A percentile compares a stretch with the other conserved stretches of the same genome.
These are phyloP conservation scores for Gnomoniopsis sp. DNA, from an alignment of 2,329 filamentous ascomycete genomes.

Conservation along the genomic window DNA sequence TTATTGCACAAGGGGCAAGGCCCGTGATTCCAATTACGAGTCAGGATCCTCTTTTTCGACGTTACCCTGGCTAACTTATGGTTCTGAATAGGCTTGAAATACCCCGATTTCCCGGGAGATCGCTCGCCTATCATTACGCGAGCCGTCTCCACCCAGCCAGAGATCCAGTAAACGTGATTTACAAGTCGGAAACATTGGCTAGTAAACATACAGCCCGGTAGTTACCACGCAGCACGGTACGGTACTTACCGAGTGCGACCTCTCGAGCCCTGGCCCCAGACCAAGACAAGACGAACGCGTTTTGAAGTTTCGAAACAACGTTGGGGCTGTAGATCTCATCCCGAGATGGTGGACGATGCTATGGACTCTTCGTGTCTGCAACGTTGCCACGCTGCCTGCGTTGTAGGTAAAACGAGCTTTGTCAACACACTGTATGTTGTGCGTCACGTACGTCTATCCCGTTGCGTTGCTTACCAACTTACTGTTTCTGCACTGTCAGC, in stretches of 20 bases:
- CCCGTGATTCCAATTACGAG: neutral
- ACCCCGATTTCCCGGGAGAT: neutral
- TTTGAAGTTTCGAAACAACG: no score
- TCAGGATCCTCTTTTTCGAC: neutral
- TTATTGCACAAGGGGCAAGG: neutral
- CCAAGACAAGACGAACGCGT: neutral
- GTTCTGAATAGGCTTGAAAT: slow-evolving; percentile 9
- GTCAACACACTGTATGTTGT: no score
- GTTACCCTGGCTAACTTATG: neutral
- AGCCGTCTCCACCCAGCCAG: neutral
- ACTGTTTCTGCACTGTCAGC: no score
- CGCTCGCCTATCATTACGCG: neutral
- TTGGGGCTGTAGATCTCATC: no score
- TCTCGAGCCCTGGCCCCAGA: neutral
- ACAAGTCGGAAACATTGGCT: neutral
- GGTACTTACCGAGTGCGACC: neutral
- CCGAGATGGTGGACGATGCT: neutral
- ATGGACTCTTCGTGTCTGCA: neutral
- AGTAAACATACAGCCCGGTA: neutral
- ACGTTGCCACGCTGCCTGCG: no score
- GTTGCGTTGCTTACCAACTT: no score
- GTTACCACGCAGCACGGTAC: no score
- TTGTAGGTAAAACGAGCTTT: no score
- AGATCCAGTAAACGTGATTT: neutral
- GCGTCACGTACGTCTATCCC: no score